Evolutionary conservation across 768 basidiomycete species (phyloP).

Genomic region (Kwoniella mangroviensis): DNA sequence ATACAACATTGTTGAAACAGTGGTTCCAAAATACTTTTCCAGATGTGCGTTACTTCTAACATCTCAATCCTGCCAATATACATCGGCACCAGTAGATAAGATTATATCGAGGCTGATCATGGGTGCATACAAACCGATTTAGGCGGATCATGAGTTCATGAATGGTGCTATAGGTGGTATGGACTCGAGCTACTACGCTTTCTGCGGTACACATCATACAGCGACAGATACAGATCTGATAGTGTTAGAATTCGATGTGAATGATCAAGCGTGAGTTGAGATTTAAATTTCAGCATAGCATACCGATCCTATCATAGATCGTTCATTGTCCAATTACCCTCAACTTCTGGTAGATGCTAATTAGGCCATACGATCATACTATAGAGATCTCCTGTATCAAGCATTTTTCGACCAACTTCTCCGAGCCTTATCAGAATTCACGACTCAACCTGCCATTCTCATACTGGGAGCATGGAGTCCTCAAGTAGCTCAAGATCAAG

Average conservation of each 20-base stretch:
- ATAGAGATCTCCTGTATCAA: constrained; percentile 43
- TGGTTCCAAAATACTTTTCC: constrained; percentile 51
- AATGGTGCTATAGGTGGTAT: constrained; percentile 57
- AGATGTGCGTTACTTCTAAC: constrained; percentile 27
- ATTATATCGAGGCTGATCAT: constrained; percentile 1
- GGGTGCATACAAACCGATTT: neutral
- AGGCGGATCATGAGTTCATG: constrained; percentile 43
- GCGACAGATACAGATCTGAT: constrained; percentile 51
- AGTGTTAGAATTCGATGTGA: constrained; percentile 56
- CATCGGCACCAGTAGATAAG: neutral
- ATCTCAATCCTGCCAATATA: too few relatives aligned
- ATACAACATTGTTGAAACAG: constrained; percentile 44
- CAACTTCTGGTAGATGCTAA: too few relatives aligned
- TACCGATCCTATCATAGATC: too few relatives aligned
- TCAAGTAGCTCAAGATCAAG: constrained; percentile 50
- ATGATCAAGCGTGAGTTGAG: constrained; percentile 51
- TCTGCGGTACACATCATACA: constrained; percentile 56
- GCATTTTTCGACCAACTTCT: constrained; percentile 52
- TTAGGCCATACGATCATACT: too few relatives aligned
- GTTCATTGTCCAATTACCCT: too few relatives aligned
- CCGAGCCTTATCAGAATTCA: constrained; percentile 50
- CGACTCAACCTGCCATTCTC: constrained; percentile 49
- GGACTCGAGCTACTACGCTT: constrained; percentile 57
- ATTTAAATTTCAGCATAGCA: too few relatives aligned
- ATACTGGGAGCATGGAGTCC: constrained; percentile 55